Evolutionary conservation across 2,329 filamentous ascomycete species (phyloP).

Genomic region (Amylocarpus encephaloides): DNA sequence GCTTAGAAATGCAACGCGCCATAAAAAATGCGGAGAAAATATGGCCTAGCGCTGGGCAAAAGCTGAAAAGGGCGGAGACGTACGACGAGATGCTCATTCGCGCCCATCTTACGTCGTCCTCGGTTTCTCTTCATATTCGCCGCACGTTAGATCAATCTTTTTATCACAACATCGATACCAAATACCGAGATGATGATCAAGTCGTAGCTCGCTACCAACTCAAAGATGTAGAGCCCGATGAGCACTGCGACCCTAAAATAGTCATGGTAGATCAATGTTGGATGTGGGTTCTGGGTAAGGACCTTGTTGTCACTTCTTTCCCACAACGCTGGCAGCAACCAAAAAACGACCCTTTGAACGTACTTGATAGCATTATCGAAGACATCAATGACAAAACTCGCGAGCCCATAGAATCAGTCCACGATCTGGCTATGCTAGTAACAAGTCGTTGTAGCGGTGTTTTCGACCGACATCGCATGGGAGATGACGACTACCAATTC

Average conservation of each 20-base stretch:
- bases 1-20: conserved; percentile 24
- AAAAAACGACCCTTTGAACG: conserved; percentile 38
- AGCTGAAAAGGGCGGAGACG: conserved; percentile 17
- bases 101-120: conserved; percentile 19
- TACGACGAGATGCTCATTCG: conserved; percentile 28
- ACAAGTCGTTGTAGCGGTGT: conserved; percentile 36
- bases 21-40: conserved; percentile 23
- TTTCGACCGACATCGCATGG: conserved; percentile 33
- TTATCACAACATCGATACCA: conserved; percentile 38
- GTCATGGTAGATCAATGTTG: conserved; percentile 41
- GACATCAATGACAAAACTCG: conserved; percentile 26
- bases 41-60: conserved; percentile 6
- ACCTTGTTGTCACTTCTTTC: conserved; percentile 21
- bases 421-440: conserved; percentile 39
- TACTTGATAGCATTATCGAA: conserved; percentile 32
- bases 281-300: conserved; percentile 38
- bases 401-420: conserved; percentile 34
- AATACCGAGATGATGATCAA: conserved; percentile 33
- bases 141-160: conserved; percentile 43
- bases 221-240: conserved; percentile 9
- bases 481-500: conserved; percentile 26
- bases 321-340: conserved; percentile 40
- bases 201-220: conserved; percentile 27
- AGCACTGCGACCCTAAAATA: conserved; percentile 23
- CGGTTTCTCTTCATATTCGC: conserved; percentile 38